Evolutionary conservation across 805 yeast genomes (phyloP).

Genomic region (Zygosaccharomyces gambellarensis): DNA sequence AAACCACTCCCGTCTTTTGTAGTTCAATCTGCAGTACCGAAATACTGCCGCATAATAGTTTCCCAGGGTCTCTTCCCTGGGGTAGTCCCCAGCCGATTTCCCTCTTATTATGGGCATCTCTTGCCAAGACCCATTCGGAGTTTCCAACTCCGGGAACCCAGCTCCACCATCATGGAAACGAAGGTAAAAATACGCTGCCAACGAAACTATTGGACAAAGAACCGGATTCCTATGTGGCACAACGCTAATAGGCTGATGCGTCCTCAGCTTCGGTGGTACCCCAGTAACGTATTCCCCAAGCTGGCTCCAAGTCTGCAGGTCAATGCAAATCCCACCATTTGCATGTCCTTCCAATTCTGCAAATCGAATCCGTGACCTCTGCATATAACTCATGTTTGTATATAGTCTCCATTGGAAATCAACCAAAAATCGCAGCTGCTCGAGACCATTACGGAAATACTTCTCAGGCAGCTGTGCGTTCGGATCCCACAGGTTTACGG

Average conservation of each 20-base stretch:
- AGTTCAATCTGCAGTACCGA: constrained; percentile 31
- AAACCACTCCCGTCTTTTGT: constrained; percentile 28
- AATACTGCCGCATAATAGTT: constrained; percentile 28
- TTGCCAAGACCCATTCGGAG: constrained; percentile 10
- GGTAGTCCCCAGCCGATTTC: constrained; percentile 26
- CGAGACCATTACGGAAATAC: constrained; percentile 27
- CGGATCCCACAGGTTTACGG: constrained; percentile 32
- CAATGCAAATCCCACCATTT: constrained; percentile 6
- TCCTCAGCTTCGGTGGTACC: constrained; percentile 8
- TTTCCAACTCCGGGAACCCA: constrained; percentile 28
- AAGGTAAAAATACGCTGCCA: constrained; percentile 29
- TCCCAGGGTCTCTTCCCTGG: constrained; percentile 29
- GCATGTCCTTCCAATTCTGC: constrained; percentile 12
- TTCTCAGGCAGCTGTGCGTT: constrained; percentile 23
- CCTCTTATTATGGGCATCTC: constrained; percentile 29
- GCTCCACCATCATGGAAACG: constrained; percentile 33
- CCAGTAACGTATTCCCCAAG: constrained; percentile 11
- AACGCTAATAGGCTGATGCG: constrained; percentile 17
- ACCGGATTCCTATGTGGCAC: constrained; percentile 26
- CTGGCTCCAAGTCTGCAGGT: constrained; percentile 7
- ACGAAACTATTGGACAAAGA: constrained; percentile 27
- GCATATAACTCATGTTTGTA: constrained; percentile 21
- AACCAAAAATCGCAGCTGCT: constrained; percentile 27
- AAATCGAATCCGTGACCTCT: constrained; percentile 25
- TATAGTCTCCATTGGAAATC: constrained; percentile 31